Evolutionary conservation across 75 land plant species (phyloP), one percentile per base, ranked within the genome.

Genomic region (Isoetes taiwanensis): DNA sequence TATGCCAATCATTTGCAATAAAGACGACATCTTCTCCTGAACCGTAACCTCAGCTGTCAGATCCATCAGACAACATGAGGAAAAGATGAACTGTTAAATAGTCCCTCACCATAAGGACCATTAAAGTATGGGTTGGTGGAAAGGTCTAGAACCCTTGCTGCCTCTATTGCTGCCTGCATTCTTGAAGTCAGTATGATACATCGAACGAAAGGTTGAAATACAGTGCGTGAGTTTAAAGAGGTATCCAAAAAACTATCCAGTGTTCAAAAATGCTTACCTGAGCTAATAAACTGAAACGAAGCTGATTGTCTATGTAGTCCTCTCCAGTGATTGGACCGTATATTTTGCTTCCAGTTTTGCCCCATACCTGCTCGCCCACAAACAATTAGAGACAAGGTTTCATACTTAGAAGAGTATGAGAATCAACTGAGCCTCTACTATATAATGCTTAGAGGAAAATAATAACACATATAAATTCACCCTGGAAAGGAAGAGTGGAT

Each of bases 281-380:
- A 43, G 80, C 79, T 55, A 91, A 64, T 39, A 91, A 54, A 69
- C 82, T 83, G 59, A 87, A 91, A 9, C 97, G 70, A 4, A 91
- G 75, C 63, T 81, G 73, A 48, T 87, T 91, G 70, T 91, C 94
- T 4, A 60, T 25, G 54, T 86, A 91, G 43, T 91, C 97, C 2
- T 9, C 53, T 65, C 97, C 97, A 16, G 97, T 64, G 0, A 0
- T 21, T 24, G 97, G 97, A 34, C 97, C 97, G 67, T 91, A 91
- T 30, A 91, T 59, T 74, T 87, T 87, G 33, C 89, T 65, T 40
- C 71, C 77, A 33, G 97, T 87, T 65, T 83, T 91, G 1, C 97
- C 97, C 94, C 94, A 86, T 3, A 91, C 97, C 97, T 88, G 53
- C 3, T n/a, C n/a, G n/a, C n/a, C n/a, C n/a, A n/a, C n/a, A n/a